phyloP scores from a whole-genome alignment of 495 filamentous ascomycete species.

The Halenospora varia region DNA sequence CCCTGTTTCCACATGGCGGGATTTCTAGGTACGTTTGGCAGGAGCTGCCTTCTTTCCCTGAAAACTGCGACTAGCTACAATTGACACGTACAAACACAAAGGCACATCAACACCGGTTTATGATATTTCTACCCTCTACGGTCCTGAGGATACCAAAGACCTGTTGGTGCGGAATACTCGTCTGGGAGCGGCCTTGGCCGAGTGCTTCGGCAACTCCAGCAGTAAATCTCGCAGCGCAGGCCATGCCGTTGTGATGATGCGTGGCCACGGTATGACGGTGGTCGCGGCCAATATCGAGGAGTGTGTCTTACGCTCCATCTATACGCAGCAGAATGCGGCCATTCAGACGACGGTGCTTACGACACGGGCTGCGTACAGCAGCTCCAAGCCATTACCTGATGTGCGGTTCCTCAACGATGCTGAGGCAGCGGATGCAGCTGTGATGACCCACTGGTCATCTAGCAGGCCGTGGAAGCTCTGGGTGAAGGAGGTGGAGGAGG shows the following conservation, averaged over 20 bases:
- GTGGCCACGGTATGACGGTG: constrained; percentile 42
- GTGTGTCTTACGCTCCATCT: constrained; percentile 38
- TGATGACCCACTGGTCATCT: constrained; percentile 21
- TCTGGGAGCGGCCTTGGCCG: constrained; percentile 30
- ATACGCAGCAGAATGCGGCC: constrained; percentile 40
- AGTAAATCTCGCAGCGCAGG: constrained; percentile 8
- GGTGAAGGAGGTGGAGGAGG: constrained; percentile 35
- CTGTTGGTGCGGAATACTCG: constrained; percentile 35
- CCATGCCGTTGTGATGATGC: constrained; percentile 41
- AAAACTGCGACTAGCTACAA: neutral
- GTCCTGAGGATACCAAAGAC: constrained; percentile 25
- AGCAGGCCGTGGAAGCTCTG: constrained; percentile 38
- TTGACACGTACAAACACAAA: neutral
- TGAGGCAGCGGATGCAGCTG: constrained; percentile 20
- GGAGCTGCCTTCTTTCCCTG: neutral
- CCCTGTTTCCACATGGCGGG: constrained; percentile 42
- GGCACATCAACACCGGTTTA: constrained; percentile 26
- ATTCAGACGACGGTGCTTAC: constrained; percentile 32
- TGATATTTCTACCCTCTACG: constrained; percentile 28
- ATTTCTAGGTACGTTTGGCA: constrained; percentile 34
- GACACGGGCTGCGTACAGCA: constrained; percentile 7
- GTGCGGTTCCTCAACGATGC: constrained; percentile 17
- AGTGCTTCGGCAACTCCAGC: constrained; percentile 7
- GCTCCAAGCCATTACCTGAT: neutral
- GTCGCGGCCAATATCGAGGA: constrained; percentile 32